Evolutionary conservation across 1,284 basidiomycete genomes (phyloP).

Genomic region (Butyriboletus appendiculatus): DNA sequence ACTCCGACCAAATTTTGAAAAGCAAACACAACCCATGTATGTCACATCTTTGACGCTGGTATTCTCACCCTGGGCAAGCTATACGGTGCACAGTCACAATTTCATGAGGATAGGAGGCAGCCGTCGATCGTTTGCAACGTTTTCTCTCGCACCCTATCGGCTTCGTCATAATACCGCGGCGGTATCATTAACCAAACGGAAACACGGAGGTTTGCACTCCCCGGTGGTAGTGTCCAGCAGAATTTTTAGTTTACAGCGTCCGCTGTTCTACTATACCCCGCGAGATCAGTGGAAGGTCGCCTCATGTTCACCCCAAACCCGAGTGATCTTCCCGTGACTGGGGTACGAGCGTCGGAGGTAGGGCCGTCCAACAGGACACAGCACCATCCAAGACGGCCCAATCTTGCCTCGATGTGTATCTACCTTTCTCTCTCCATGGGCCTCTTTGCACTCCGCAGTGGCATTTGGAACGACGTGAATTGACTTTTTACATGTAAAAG

Average conservation of each 20-base stretch:
- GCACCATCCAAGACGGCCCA: slow-evolving; percentile 1
- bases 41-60: too few species aligned
- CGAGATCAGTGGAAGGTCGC: not conserved
- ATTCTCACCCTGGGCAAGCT: too few species aligned
- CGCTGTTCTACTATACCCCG: not conserved
- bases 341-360: too few species aligned
- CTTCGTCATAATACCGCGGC: not conserved
- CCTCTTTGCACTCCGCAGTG: slow-evolving; percentile 35
- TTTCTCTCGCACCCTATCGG: not conserved
- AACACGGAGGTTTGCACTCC: not conserved
- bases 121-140: not conserved
- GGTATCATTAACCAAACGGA: not conserved
- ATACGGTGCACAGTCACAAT: too few species aligned
- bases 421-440: slow-evolving; percentile 14
- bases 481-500: not conserved
- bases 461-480: slow-evolving; percentile 39
- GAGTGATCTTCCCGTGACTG: not conserved
- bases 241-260: not conserved
- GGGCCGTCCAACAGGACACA: not conserved
- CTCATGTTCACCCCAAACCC: not conserved
- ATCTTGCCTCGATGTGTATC: not conserved
- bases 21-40: too few species aligned
- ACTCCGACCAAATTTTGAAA: too few species aligned
- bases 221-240: too few species aligned
- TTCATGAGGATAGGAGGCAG: too few species aligned